Evolutionary conservation across 2,329 filamentous ascomycete genomes (phyloP).

Genomic region (Alternaria triticina): DNA sequence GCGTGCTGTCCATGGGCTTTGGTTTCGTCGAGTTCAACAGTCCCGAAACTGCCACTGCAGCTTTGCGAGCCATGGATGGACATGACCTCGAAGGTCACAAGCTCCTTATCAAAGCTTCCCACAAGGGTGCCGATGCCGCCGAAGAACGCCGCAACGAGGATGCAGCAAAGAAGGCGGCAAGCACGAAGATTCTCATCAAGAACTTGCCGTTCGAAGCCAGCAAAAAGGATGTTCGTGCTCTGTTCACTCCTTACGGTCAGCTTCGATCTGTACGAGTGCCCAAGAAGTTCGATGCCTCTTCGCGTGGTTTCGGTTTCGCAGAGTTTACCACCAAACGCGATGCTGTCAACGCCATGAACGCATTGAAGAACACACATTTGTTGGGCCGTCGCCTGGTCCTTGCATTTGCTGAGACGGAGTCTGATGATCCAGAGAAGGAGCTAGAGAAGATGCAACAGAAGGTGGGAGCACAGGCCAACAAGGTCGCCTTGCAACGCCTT

Average conservation of each 20-base stretch:
- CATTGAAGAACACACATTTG: conserved; percentile 90
- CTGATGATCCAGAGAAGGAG: conserved; percentile 91
- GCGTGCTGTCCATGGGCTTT: conserved; percentile 91
- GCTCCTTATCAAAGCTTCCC: conserved; percentile 82
- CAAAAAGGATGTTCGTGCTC: conserved; percentile 86
- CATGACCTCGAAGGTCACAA: conserved; percentile 86
- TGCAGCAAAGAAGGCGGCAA: conserved; percentile 77
- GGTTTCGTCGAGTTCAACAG: conserved; percentile 90
- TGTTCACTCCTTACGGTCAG: conserved; percentile 90
- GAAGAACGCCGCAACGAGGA: conserved; percentile 86
- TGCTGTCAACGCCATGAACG: conserved; percentile 87
- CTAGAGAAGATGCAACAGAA: conserved; percentile 98
- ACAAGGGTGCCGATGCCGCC: conserved; percentile 85
- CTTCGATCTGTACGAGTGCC: conserved; percentile 91
- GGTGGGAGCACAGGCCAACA: conserved; percentile 87
- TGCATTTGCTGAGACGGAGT: conserved; percentile 88
- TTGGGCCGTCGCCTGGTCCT: conserved; percentile 87
- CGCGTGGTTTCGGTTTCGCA: conserved; percentile 95
- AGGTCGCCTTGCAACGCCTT: conserved; percentile 87
- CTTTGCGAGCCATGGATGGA: conserved; percentile 85
- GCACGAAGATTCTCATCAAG: conserved; percentile 96
- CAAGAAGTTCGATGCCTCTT: conserved; percentile 88
- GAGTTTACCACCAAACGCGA: conserved; percentile 93
- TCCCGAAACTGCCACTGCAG: conserved; percentile 78
- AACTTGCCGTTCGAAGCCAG: conserved; percentile 92